phyloP scores from a whole-genome alignment of 768 basidiomycete species.

The Trametes maxima region DNA sequence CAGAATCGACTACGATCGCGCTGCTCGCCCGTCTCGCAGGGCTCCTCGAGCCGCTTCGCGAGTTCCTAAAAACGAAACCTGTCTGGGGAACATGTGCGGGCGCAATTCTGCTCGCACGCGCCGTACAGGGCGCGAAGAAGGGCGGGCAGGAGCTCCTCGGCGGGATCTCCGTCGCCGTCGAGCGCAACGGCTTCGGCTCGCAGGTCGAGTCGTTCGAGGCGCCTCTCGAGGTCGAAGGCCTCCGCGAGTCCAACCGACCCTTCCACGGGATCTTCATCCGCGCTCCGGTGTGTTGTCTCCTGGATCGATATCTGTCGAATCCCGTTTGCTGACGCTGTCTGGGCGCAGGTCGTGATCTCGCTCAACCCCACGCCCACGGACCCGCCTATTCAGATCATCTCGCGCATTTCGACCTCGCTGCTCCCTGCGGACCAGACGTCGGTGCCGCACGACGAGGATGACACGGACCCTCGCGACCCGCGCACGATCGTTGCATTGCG shows the following conservation, averaged over 20 bases:
- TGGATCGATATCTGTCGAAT: no score
- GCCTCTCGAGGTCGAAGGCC: slow-evolving; percentile 61
- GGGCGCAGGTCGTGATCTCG: slow-evolving; percentile 60
- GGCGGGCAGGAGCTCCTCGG: slow-evolving; percentile 87
- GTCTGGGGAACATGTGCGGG: slow-evolving; percentile 98
- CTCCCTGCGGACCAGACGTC: slow-evolving; percentile 43
- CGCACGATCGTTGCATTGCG: slow-evolving; percentile 80
- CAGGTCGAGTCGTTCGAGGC: slow-evolving; percentile 93
- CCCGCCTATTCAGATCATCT: slow-evolving; percentile 68
- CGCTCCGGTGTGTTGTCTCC: slow-evolving; percentile 65
- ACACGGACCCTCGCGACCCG: slow-evolving; percentile 54
- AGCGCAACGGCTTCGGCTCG: slow-evolving; percentile 92
- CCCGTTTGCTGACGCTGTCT: no score
- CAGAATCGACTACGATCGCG: slow-evolving; percentile 93
- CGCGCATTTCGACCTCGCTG: slow-evolving; percentile 60
- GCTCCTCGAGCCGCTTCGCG: slow-evolving; percentile 75
- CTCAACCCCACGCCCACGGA: slow-evolving; percentile 50
- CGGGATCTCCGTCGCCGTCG: slow-evolving; percentile 77
- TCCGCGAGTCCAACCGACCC: slow-evolving; percentile 59
- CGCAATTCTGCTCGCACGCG: slow-evolving; percentile 82
- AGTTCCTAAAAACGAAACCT: slow-evolving; percentile 71
- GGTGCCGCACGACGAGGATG: slow-evolving; percentile 43
- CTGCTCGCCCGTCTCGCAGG: slow-evolving; percentile 72
- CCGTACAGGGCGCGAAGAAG: slow-evolving; percentile 76
- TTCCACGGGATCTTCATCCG: slow-evolving; percentile 93